A percentile compares a stretch with the other conserved stretches of the same genome.
Evolutionary conservation across 2,329 filamentous ascomycete species (phyloP).

Genomic region (Cladorrhinum sp.): DNA sequence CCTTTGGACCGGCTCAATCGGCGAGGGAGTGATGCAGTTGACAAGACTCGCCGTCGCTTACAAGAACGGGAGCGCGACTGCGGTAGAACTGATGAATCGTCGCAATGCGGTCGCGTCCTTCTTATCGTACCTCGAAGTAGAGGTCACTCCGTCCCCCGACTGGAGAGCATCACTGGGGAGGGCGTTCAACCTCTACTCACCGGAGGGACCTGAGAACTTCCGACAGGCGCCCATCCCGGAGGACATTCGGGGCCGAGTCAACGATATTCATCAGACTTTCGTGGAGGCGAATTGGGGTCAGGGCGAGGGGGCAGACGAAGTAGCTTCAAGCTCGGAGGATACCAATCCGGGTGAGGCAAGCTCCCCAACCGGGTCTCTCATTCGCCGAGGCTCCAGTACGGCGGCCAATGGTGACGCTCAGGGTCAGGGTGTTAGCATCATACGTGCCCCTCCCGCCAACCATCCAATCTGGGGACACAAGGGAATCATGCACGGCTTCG

Average conservation of each 20-base stretch:
- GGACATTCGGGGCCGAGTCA: not conserved
- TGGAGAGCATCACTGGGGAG: not conserved
- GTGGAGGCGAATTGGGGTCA: not conserved
- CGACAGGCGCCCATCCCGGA: not conserved
- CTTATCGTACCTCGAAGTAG: not conserved
- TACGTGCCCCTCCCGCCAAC: constrained; percentile 19
- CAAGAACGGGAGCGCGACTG: not conserved
- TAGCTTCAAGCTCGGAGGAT: no score
- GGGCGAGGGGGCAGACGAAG: not conserved
- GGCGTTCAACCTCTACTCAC: not conserved
- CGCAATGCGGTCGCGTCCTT: not conserved
- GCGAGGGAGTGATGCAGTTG: not conserved
- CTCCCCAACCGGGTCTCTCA: no score
- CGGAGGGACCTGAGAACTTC: no score
- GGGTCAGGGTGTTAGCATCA: not conserved
- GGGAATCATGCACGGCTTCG: constrained; percentile 33
- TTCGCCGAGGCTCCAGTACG: no score
- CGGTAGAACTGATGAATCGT: not conserved
- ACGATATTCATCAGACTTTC: not conserved
- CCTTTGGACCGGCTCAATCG: not conserved
- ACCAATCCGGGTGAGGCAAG: no score
- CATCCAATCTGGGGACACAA: constrained; percentile 32
- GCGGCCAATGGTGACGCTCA: no score
- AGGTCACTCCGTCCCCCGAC: not conserved
- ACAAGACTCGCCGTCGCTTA: not conserved